Evolutionary conservation across 2,329 filamentous ascomycete species (phyloP).

Genomic region (Fusarium nanum): DNA sequence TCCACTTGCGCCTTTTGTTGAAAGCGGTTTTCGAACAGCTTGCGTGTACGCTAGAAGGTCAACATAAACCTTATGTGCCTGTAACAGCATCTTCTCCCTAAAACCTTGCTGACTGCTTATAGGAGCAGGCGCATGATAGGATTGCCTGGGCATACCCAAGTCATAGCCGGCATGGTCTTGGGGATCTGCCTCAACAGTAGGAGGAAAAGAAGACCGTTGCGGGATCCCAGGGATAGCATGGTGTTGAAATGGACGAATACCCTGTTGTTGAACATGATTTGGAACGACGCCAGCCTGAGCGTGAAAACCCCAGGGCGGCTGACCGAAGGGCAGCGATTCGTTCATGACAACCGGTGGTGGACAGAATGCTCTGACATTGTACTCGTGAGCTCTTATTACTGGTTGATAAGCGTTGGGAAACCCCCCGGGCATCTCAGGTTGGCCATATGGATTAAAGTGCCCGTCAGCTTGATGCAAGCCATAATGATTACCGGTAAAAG

Average conservation of each 20-base stretch:
- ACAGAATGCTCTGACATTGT: slow-evolving; percentile 54
- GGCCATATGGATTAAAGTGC: slow-evolving; percentile 28
- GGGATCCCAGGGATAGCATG: slow-evolving; percentile 22
- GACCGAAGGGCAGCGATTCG: slow-evolving; percentile 49
- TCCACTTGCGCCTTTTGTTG: slow-evolving; percentile 53
- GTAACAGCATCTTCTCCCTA: slow-evolving; percentile 74
- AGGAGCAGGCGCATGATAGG: slow-evolving; percentile 19
- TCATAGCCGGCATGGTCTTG: slow-evolving; percentile 16
- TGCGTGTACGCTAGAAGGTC: slow-evolving; percentile 76
- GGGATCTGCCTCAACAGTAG: slow-evolving; percentile 12
- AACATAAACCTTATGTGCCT: slow-evolving; percentile 79
- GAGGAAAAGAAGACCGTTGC: slow-evolving; percentile 24
- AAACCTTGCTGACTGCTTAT: slow-evolving; percentile 57
- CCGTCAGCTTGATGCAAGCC: slow-evolving; percentile 26
- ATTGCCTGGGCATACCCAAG: slow-evolving; percentile 10
- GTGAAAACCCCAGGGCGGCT: slow-evolving; percentile 42
- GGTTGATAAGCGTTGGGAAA: slow-evolving; percentile 47
- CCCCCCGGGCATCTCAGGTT: slow-evolving; percentile 31
- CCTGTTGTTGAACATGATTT: slow-evolving; percentile 29
- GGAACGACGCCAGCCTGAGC: slow-evolving; percentile 12
- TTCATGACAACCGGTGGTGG: slow-evolving; percentile 51
- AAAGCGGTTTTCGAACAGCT: slow-evolving; percentile 64
- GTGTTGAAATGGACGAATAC: slow-evolving; percentile 21
- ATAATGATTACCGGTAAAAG: slow-evolving; percentile 28
- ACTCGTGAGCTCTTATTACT: slow-evolving; percentile 52